Conservation (phyloP, 805 yeast genomes). For the Cyberlindnera lachancei region DNA sequence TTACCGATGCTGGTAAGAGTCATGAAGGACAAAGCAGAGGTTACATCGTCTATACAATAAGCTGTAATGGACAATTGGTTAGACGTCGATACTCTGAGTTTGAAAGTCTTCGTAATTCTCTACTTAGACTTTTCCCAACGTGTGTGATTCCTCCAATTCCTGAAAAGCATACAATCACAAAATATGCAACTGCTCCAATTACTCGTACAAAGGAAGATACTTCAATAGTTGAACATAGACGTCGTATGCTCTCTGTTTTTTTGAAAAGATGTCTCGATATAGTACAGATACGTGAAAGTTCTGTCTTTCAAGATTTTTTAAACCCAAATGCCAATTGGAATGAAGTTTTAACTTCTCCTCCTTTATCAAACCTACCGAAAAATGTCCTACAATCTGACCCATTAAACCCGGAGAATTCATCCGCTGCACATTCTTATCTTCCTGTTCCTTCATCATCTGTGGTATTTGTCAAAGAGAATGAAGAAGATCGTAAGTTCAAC, state of each 20-base stretch:
- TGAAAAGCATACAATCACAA: conserved; percentile 58
- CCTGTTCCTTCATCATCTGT: conserved; percentile 47
- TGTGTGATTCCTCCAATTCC: conserved; percentile 91
- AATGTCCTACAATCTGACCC: conserved; percentile 55
- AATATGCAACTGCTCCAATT: conserved; percentile 34
- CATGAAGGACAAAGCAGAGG: conserved; percentile 72
- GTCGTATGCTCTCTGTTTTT: conserved; percentile 71
- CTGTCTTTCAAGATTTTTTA: conserved; percentile 67
- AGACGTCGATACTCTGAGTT: conserved; percentile 90
- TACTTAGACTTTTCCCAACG: conserved; percentile 71
- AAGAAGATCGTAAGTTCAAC: conserved; percentile 33
- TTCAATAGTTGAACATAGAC: conserved; percentile 58
- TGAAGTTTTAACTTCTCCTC: conserved; percentile 60
- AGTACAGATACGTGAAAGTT: conserved; percentile 48
- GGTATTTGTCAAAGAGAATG: conserved; percentile 19
- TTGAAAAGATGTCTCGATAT: conserved; percentile 68
- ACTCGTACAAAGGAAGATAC: conserved; percentile 34
- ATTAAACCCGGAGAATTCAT: conserved; percentile 44
- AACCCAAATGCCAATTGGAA: conserved; percentile 90
- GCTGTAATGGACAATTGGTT: conserved; percentile 51
- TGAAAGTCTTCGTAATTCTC: conserved; percentile 67
- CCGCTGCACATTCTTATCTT: conserved; percentile 53
- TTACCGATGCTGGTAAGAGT: conserved; percentile 79
- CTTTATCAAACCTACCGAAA: conserved; percentile 45
- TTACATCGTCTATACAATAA: conserved; percentile 78